Evolutionary conservation across 2,329 filamentous ascomycete species (phyloP), one percentile per base, ranked within the genome.

Genomic region (Ophiostoma quercus): DNA sequence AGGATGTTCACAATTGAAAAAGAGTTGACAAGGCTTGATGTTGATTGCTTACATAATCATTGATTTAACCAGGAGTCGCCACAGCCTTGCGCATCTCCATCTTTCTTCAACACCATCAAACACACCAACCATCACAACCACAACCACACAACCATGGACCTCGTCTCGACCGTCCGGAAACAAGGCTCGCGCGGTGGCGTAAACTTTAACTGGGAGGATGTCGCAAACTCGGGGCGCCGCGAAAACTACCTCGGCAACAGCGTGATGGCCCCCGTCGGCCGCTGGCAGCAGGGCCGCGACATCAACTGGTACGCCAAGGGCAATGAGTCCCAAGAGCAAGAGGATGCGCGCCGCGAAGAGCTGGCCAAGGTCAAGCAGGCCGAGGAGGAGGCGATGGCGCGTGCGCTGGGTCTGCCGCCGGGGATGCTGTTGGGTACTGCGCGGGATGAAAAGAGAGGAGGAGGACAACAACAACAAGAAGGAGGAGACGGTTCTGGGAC

Each of bases 171-270:
- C 60, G 90, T 99, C 72, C 92, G 94, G 77, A 98, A 99, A 81
- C 82, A 84, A 22, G 94, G 96, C 79, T 95, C 92, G 75, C 90
- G 95, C 74, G 95, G 95, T 76, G 95, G 95, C 77, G 91, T 91
- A 79, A 93, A 97, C 79, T 99, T 99, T 83, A 94, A 90, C 81
- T 98, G 95, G 95, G 91, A 94, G 74, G 93, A 97, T 75, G 94
- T 99, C 77, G 90, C 94, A 78, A 88, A 84, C 74, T 96, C 93
- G 67, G 82, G 86, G 29, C 94, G 97, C 77, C 93, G 95, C 79
- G 94, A 99, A 79, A 97, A 89, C 76, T 90, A 88, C 79, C 90
- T 97, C 8, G 94, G 94, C 68, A 94, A 97, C 81, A 95, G 91
- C 71, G 81, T 97, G 71, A 97, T 94, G 84, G 94, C 94, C 0